Evolutionary conservation across 106 monocot genomes (phyloP).

Genomic region (Apostasia shenzhenica): DNA sequence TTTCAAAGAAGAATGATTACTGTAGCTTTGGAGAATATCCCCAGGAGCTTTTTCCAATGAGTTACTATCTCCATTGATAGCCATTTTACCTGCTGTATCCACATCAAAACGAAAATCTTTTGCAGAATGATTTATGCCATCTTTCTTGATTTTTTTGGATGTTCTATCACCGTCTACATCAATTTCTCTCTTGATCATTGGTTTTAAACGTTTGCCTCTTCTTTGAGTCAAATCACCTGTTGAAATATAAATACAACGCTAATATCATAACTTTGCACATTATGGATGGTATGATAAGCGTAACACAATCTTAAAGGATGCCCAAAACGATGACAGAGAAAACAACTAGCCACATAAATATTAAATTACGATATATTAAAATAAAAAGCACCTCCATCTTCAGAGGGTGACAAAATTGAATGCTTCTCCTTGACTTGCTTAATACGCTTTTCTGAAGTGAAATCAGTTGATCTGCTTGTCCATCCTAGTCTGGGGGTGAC

Average conservation of each 20-base stretch:
- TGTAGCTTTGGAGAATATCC: conserved; percentile 19
- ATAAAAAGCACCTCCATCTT: conserved; percentile 52
- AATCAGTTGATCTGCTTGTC: conserved; percentile 28
- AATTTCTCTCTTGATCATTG: conserved; percentile 52
- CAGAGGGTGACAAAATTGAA: conserved; percentile 21
- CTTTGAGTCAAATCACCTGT: conserved; percentile 52
- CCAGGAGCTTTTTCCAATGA: conserved; percentile 16
- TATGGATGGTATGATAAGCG: no score
- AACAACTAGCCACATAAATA: no score
- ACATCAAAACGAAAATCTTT: conserved; percentile 26
- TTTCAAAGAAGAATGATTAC: conserved; percentile 24
- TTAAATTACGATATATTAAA: background rate
- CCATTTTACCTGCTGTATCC: conserved; percentile 21
- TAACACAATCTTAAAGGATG: no score
- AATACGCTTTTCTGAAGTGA: conserved; percentile 15
- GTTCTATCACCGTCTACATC: conserved; percentile 34
- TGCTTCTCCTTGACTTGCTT: conserved; percentile 31
- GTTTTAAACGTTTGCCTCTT: conserved; percentile 35
- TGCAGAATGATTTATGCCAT: conserved; percentile 15
- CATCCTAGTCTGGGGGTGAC: conserved; percentile 12
- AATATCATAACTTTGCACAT: no score
- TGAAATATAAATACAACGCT: background rate
- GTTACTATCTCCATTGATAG: conserved; percentile 8
- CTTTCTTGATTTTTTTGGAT: conserved; percentile 63
- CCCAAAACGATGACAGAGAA: no score